Evolutionary conservation across 345 rosid genomes (phyloP).

Genomic region (Bruguiera parviflora): DNA sequence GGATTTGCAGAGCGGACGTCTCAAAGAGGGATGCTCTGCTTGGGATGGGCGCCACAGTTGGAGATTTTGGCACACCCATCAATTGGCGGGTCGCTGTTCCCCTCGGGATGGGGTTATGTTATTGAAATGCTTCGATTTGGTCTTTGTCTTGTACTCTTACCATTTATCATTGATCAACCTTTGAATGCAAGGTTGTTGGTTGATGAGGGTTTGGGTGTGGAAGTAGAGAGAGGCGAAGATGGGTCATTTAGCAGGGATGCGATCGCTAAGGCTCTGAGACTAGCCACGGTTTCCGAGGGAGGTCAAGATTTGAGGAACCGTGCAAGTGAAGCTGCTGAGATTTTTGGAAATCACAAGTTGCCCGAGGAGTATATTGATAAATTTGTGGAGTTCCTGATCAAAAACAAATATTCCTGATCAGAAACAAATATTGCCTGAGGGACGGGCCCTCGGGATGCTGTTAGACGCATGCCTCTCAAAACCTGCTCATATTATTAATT

Average conservation of each 20-base stretch:
- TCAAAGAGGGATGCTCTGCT: constrained; percentile 13
- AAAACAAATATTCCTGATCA: background rate
- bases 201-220: constrained; percentile 26
- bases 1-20: constrained; percentile 12
- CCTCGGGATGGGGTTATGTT: constrained; percentile 28
- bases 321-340: constrained; percentile 17
- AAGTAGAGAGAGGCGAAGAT: constrained; percentile 23
- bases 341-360: constrained; percentile 17
- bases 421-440: background rate
- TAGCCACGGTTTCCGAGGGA: constrained; percentile 21
- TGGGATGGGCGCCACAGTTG: constrained; percentile 33
- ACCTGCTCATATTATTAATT: too few species aligned
- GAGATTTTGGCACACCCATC: constrained; percentile 23
- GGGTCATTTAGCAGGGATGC: constrained; percentile 22
- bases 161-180: constrained; percentile 26
- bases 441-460: background rate
- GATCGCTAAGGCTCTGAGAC: constrained; percentile 18
- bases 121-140: constrained; percentile 29
- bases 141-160: constrained; percentile 18
- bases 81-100: constrained; percentile 27
- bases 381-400: constrained; percentile 19
- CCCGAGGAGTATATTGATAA: constrained; percentile 13
- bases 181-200: constrained; percentile 24
- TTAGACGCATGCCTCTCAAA: background rate
- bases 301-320: constrained; percentile 8